Evolutionary conservation across 1,139 yeast species (phyloP).

Genomic region (Geotrichum armillariae): DNA sequence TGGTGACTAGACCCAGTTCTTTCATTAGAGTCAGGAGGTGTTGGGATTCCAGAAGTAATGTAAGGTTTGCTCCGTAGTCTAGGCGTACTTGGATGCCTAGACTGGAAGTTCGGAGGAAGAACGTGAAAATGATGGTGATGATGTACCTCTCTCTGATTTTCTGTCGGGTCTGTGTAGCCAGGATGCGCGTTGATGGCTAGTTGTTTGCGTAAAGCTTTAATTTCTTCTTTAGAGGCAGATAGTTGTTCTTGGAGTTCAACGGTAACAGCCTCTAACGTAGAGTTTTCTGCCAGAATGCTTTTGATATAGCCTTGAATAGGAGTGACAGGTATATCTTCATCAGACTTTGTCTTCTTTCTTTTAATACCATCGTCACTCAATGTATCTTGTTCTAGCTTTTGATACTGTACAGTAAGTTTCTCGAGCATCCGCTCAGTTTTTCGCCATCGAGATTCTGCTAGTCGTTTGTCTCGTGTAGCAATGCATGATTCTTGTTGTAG

Average conservation of each 20-base stretch:
- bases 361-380: slow-evolving; percentile 1
- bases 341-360: neutral
- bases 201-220: slow-evolving; percentile 12
- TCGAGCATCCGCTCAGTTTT: slow-evolving; percentile 30
- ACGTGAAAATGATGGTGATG: slow-evolving; percentile 20
- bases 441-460: slow-evolving; percentile 28
- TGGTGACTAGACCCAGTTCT: neutral
- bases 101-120: slow-evolving; percentile 6
- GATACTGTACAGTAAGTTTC: slow-evolving; percentile 29
- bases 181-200: slow-evolving; percentile 6
- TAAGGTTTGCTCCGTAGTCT: neutral
- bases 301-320: slow-evolving; percentile 21
- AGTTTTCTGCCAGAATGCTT: slow-evolving; percentile 20
- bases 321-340: slow-evolving; percentile 6
- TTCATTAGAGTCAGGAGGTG: neutral
- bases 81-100: neutral
- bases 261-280: slow-evolving; percentile 18
- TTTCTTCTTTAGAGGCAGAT: slow-evolving; percentile 8
- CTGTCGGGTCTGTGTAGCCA: neutral
- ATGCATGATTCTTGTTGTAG: slow-evolving; percentile 26
- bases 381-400: slow-evolving; percentile 25
- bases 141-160: slow-evolving; percentile 12
- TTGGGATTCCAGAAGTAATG: neutral
- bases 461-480: slow-evolving; percentile 24
- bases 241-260: slow-evolving; percentile 20